A percentile compares a stretch with the other conserved stretches of the same genome.
phyloP scores from a whole-genome alignment of 1,284 basidiomycete species.

The Gastroboletus turbinatus region DNA sequence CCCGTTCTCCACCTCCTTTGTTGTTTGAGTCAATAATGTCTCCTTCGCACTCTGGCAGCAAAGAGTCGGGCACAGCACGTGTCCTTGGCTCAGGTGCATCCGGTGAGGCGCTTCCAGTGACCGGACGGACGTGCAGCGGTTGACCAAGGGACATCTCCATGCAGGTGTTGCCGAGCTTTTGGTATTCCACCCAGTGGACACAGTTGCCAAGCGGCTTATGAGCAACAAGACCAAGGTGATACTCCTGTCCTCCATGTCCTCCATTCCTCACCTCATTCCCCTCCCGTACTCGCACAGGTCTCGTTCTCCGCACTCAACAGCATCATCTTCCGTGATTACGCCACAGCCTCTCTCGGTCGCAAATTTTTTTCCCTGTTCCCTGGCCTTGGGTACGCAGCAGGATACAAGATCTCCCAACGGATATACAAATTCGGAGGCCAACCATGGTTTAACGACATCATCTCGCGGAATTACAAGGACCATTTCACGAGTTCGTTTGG shows the following conservation, averaged over 20 bases:
- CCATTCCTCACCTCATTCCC: neutral
- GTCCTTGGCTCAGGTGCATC: conserved; percentile 91
- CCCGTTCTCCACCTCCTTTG: neutral
- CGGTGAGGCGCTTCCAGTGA: conserved; percentile 45
- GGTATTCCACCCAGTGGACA: conserved; percentile 92
- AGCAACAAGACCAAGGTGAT: conserved; percentile 86
- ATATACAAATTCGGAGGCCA: conserved; percentile 99
- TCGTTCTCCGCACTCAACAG: conserved; percentile 60
- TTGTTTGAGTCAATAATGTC: conserved; percentile 45
- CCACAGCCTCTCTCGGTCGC: conserved; percentile 63
- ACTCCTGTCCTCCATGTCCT: neutral
- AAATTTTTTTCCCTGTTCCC: conserved; percentile 94
- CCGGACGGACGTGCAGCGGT: neutral
- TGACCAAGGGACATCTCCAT: neutral
- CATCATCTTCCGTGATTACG: conserved; percentile 89
- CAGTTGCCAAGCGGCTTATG: conserved; percentile 96
- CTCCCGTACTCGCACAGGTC: conserved; percentile 47
- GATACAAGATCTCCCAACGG: conserved; percentile 93
- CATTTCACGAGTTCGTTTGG: conserved; percentile 85
- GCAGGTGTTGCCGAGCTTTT: conserved; percentile 92
- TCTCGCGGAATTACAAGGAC: conserved; percentile 75
- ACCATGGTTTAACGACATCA: conserved; percentile 94
- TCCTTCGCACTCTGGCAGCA: conserved; percentile 60
- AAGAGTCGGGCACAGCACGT: conserved; percentile 89
- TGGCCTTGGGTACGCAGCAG: conserved; percentile 95